Evolutionary conservation across 345 rosid species (phyloP).

Genomic region (Luvunga scandens): DNA sequence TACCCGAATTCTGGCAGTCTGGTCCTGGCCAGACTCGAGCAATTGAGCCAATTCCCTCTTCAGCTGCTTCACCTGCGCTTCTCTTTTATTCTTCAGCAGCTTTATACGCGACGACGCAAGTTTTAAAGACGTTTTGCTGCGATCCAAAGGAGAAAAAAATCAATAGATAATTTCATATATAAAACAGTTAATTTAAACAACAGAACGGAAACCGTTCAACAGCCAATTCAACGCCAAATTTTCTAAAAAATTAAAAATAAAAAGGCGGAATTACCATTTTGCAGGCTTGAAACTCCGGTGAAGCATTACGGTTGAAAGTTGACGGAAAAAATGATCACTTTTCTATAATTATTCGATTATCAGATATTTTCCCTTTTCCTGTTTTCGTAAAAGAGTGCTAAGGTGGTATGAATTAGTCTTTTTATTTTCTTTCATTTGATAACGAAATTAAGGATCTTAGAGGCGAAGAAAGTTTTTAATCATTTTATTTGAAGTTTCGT

Average conservation of each 20-base stretch:
- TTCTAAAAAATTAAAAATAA: background rate
- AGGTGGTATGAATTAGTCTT: background rate
- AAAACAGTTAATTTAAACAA: constrained; percentile 1
- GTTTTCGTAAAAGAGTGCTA: too few species aligned
- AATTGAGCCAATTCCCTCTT: constrained; percentile 76
- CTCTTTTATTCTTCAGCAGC: constrained; percentile 73
- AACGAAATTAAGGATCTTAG: constrained; percentile 11
- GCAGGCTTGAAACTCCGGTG: constrained; percentile 91
- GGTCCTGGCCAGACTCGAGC: constrained; percentile 80
- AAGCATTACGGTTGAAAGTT: constrained; percentile 38
- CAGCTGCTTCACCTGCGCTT: constrained; percentile 57
- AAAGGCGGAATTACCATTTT: constrained; percentile 52
- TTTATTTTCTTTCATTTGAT: background rate
- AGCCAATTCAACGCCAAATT: background rate
- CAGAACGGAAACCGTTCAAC: background rate
- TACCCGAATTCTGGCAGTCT: constrained; percentile 84
- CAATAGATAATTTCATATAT: background rate
- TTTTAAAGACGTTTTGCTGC: constrained; percentile 78
- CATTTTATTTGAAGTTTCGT: constrained; percentile 18
- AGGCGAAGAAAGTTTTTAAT: background rate
- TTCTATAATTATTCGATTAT: background rate
- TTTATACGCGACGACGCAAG: constrained; percentile 73
- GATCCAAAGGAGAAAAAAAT: background rate
- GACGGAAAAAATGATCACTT: background rate
- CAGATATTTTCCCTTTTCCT: background rate